phyloP scores from a whole-genome alignment of 352 stramenopile genomes.

The Globisporangium spinosum region DNA sequence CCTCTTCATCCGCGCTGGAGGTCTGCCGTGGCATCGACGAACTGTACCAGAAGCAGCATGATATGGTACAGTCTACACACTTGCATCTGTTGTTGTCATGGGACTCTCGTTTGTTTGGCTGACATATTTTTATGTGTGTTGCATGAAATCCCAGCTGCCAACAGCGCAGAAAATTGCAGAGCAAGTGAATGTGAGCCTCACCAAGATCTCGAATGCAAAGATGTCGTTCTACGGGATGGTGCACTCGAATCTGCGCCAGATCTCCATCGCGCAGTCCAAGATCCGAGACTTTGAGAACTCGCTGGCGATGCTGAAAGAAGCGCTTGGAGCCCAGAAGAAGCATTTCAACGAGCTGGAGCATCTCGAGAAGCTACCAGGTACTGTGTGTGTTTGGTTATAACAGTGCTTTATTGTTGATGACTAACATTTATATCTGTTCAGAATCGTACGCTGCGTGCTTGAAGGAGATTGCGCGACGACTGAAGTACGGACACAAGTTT shows the following conservation, averaged over 20 bases:
- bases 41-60: slow-evolving; percentile 70
- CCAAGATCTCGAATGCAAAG: slow-evolving; percentile 56
- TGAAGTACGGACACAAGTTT: slow-evolving; percentile 70
- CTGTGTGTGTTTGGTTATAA: not conserved
- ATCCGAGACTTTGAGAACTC: slow-evolving; percentile 89
- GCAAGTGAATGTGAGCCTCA: slow-evolving; percentile 52
- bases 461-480: slow-evolving; percentile 69
- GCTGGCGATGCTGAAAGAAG: slow-evolving; percentile 77
- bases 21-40: slow-evolving; percentile 81
- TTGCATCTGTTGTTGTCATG: slow-evolving; percentile 2
- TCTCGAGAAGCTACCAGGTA: slow-evolving; percentile 74
- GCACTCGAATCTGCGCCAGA: slow-evolving; percentile 57
- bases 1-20: slow-evolving; percentile 71
- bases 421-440: slow-evolving; percentile 9
- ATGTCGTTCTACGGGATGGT: slow-evolving; percentile 49
- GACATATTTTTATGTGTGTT: not conserved
- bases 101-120: slow-evolving; percentile 6
- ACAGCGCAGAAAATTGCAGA: slow-evolving; percentile 59
- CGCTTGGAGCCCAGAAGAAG: slow-evolving; percentile 68
- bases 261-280: slow-evolving; percentile 78
- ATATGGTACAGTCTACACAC: slow-evolving; percentile 39
- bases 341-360: slow-evolving; percentile 87
- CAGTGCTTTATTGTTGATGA: not conserved
- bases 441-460: slow-evolving; percentile 79
- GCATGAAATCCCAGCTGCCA: slow-evolving; percentile 38